Percentiles rank a stretch among this genome's conserved stretches.
These are phyloP conservation scores for Gypsophila paniculata DNA, from an alignment of 179 eudicot genomes.

Conservation along the genomic window DNA sequence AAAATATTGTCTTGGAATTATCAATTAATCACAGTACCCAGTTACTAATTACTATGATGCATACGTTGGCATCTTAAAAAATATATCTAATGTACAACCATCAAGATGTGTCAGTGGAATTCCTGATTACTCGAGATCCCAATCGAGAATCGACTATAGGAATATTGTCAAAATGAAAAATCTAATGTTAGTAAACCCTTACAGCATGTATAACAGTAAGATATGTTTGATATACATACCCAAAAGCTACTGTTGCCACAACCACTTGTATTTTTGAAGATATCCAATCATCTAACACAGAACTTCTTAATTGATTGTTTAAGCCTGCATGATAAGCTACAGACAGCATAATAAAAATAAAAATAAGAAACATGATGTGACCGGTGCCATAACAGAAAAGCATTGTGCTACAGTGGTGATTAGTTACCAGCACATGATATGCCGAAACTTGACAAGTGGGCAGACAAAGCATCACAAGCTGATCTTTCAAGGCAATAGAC, in stretches of 20 bases:
- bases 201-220: not conserved
- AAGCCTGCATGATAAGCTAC: conserved; percentile 95
- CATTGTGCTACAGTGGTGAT: not conserved
- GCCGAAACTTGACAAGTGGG: conserved; percentile 58
- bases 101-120: not conserved
- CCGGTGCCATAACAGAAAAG: conserved; percentile 5
- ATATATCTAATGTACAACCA: not conserved
- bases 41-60: not conserved
- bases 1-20: not conserved
- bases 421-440: conserved; percentile 74
- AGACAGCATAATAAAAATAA: conserved; percentile 19
- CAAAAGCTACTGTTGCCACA: conserved; percentile 96
- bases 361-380: conserved; percentile 12
- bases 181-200: not conserved
- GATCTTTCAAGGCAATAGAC: conserved; percentile 92
- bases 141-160: not conserved
- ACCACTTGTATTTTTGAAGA: conserved; percentile 82
- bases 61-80: conserved; percentile 3
- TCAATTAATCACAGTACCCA: not conserved
- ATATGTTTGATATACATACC: conserved; percentile 38
- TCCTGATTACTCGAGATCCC: conserved; percentile 4
- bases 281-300: conserved; percentile 90
- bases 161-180: not conserved
- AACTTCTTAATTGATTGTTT: conserved; percentile 73
- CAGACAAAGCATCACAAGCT: conserved; percentile 77